Conservation (phyloP, 2,329 filamentous ascomycete genomes). For the Penicillium oxalicum region DNA sequence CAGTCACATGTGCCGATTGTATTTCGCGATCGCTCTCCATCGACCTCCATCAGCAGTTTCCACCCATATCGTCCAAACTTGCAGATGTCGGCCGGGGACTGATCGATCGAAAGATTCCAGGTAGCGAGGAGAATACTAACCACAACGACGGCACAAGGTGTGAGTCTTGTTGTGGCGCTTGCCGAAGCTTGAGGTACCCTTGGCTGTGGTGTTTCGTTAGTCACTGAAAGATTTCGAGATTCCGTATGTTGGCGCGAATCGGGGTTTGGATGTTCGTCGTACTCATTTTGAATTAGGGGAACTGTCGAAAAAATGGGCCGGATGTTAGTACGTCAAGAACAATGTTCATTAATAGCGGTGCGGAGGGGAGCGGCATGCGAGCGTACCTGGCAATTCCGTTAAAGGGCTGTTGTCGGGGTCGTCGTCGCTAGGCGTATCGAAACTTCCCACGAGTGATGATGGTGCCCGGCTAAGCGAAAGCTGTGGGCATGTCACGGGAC, state of each 20-base stretch:
- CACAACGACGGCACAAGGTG: conserved; percentile 96
- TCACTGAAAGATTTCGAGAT: conserved; percentile 25
- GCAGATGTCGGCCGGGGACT: conserved; percentile 9
- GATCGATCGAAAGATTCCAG: conserved; percentile 5
- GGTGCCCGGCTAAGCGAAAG: conserved; percentile 37
- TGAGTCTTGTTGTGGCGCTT: conserved; percentile 97
- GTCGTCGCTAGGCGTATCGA: conserved; percentile 41
- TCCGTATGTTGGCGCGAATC: conserved; percentile 19
- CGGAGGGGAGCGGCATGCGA: conserved; percentile 11
- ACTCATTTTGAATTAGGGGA: conserved; percentile 55
- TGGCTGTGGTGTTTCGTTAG: conserved; percentile 52
- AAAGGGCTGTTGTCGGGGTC: conserved; percentile 43
- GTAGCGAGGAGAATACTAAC: conserved; percentile 53
- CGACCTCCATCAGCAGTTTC: conserved; percentile 9
- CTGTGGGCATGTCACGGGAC: conserved; percentile 27
- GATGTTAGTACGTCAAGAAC: conserved; percentile 20
- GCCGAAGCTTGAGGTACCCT: conserved; percentile 67
- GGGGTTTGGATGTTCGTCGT: conserved; percentile 37
- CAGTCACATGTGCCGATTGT: conserved; percentile 19
- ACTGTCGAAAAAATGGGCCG: conserved; percentile 22
- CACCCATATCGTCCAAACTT: conserved; percentile 11
- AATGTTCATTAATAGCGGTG: conserved; percentile 1
- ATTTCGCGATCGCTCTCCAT: conserved; percentile 2
- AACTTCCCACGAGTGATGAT: conserved; percentile 33
- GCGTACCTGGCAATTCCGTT: conserved; percentile 42